A percentile compares a stretch with the other conserved stretches of the same genome.
phyloP scores from a whole-genome alignment of 768 basidiomycete species.

The Sporobolomyces pararoseus region DNA sequence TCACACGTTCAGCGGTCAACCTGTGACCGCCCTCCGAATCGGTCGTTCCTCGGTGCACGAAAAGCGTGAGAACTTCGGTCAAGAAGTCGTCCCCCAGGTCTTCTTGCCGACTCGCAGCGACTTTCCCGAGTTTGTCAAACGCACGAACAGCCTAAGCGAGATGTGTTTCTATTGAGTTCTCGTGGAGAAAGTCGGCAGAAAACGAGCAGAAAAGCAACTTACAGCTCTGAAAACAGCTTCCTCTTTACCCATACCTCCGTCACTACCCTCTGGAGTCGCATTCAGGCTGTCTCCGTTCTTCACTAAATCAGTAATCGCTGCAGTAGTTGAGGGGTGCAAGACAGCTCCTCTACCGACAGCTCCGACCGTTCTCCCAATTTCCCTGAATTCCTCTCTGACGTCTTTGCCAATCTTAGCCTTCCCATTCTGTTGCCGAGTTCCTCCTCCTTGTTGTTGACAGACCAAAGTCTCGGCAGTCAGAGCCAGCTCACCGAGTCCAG shows the following conservation, averaged over 20 bases:
- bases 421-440: too few relatives aligned
- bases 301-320: not conserved
- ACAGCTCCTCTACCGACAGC: slow-evolving; percentile 12
- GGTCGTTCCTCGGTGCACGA: slow-evolving; percentile 35
- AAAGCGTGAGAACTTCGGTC: slow-evolving; percentile 31
- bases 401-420: not conserved
- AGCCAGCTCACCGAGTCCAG: not conserved
- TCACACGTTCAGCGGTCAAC: not conserved
- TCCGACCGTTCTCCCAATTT: slow-evolving; percentile 5
- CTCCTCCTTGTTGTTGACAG: too few relatives aligned
- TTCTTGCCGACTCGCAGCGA: not conserved
- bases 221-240: slow-evolving; percentile 7
- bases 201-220: not conserved
- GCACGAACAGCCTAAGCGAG: slow-evolving; percentile 3
- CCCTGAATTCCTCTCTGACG: not conserved
- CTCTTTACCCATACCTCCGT: not conserved
- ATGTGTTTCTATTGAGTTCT: too few relatives aligned
- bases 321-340: not conserved
- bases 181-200: not conserved
- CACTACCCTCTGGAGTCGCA: not conserved
- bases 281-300: not conserved
- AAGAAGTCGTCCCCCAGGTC: slow-evolving; percentile 9
- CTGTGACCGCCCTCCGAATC: not conserved
- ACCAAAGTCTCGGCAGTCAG: slow-evolving; percentile 6
- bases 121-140: not conserved